Percentiles rank a stretch among this genome's conserved stretches.
These are phyloP conservation scores for Purpureocillium takamizusanense DNA, from an alignment of 2,329 filamentous ascomycete genomes.

Conservation along the genomic window DNA sequence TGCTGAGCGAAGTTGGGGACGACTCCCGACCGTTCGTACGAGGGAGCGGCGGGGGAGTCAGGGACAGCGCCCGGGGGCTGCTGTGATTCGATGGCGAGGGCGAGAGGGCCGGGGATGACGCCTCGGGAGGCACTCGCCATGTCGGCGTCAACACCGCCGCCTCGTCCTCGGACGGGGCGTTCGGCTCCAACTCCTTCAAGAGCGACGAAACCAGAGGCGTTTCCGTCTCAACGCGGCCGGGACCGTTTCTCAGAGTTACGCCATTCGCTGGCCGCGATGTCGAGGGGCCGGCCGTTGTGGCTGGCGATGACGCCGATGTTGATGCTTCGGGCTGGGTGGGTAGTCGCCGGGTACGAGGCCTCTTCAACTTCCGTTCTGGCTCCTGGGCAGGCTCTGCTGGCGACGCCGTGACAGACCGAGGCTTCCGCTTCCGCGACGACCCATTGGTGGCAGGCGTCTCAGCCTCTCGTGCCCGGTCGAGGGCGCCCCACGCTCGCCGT, in stretches of 20 bases:
- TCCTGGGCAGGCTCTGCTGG: slow-evolving; percentile 59
- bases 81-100: slow-evolving; percentile 55
- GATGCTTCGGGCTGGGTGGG: slow-evolving; percentile 38
- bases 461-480: slow-evolving; percentile 73
- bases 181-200: slow-evolving; percentile 76
- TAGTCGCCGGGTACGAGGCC: slow-evolving; percentile 69
- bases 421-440: slow-evolving; percentile 61
- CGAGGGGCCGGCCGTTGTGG: slow-evolving; percentile 15
- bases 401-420: slow-evolving; percentile 60
- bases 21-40: slow-evolving; percentile 43
- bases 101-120: slow-evolving; percentile 56
- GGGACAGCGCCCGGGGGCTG: slow-evolving; percentile 57
- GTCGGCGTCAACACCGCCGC: slow-evolving; percentile 14
- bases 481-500: slow-evolving; percentile 77
- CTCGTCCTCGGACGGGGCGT: slow-evolving; percentile 50
- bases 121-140: slow-evolving; percentile 22
- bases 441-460: slow-evolving; percentile 39
- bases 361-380: slow-evolving; percentile 76
- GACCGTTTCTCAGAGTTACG: slow-evolving; percentile 13
- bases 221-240: slow-evolving; percentile 29
- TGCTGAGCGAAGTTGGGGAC: slow-evolving; percentile 60
- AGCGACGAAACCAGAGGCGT: slow-evolving; percentile 82
- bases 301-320: slow-evolving; percentile 26
- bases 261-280: slow-evolving; percentile 11
- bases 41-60: slow-evolving; percentile 59